These are phyloP conservation scores for Nakazawaea holstii DNA, from an alignment of 805 yeast genomes.

Conservation along the genomic window DNA sequence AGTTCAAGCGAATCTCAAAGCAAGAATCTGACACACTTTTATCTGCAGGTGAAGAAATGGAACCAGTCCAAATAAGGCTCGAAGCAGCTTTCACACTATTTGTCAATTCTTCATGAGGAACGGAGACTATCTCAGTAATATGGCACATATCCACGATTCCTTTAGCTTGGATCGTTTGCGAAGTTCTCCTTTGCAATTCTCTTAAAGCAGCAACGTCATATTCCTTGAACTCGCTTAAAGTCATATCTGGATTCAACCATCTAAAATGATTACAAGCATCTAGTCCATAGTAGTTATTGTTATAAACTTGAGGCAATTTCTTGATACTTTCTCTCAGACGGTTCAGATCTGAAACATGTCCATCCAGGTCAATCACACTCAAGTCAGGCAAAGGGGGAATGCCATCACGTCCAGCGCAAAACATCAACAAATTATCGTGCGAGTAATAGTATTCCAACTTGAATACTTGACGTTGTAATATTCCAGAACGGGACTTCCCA, in stretches of 20 bases:
- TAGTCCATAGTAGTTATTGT: constrained; percentile 50
- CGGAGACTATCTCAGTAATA: constrained; percentile 33
- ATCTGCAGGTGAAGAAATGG: constrained; percentile 16
- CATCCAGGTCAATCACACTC: constrained; percentile 16
- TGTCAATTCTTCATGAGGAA: constrained; percentile 22
- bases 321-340: constrained; percentile 16
- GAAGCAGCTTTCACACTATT: constrained; percentile 23
- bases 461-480: constrained; percentile 32
- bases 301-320: constrained; percentile 32
- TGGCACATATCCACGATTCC: constrained; percentile 57
- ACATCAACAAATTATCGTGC: constrained; percentile 54
- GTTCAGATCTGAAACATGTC: constrained; percentile 23
- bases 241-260: constrained; percentile 49
- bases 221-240: constrained; percentile 34
- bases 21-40: constrained; percentile 36
- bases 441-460: constrained; percentile 62
- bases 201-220: constrained; percentile 55
- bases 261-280: constrained; percentile 45
- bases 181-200: constrained; percentile 59
- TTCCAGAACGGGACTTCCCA: constrained; percentile 31
- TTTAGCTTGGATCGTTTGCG: constrained; percentile 50
- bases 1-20: constrained; percentile 44
- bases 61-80: constrained; percentile 22
- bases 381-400: constrained; percentile 54
- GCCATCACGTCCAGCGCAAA: constrained; percentile 47